Evolutionary conservation across 2,329 filamentous ascomycete species (phyloP).

Genomic region (Nothophoma quercina): DNA sequence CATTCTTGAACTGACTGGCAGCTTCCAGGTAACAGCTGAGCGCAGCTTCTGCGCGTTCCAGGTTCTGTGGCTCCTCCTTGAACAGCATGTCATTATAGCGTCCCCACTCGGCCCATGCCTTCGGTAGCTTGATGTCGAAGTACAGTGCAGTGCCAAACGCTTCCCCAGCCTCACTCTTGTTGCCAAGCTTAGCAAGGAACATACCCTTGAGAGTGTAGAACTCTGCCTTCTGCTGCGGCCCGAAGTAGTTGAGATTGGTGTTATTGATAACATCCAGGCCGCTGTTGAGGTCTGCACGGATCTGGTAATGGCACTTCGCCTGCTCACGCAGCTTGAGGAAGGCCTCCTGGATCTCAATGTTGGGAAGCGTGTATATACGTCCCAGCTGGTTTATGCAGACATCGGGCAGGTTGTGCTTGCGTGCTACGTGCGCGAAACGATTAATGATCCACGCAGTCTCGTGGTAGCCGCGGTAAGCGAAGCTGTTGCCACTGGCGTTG

Average conservation of each 20-base stretch:
- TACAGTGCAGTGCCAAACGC: slow-evolving; percentile 95
- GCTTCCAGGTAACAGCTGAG: slow-evolving; percentile 97
- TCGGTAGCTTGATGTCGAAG: slow-evolving; percentile 93
- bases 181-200: slow-evolving; percentile 93
- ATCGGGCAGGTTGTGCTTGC: slow-evolving; percentile 95
- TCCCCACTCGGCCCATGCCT: slow-evolving; percentile 99
- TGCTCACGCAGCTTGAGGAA: slow-evolving; percentile 99
- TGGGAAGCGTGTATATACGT: slow-evolving; percentile 96
- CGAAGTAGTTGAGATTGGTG: slow-evolving; percentile 98
- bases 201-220: slow-evolving; percentile 99
- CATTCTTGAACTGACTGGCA: slow-evolving; percentile 94
- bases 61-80: slow-evolving; percentile 84
- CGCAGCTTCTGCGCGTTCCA: slow-evolving; percentile 86
- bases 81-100: slow-evolving; percentile 97
- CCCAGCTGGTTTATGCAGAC: slow-evolving; percentile 97
- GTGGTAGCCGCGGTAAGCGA: slow-evolving; percentile 95
- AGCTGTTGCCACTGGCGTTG: slow-evolving; percentile 88
- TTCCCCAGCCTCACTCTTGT: slow-evolving; percentile 89
- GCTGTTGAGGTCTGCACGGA: slow-evolving; percentile 87
- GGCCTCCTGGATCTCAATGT: slow-evolving; percentile 99
- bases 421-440: slow-evolving; percentile 94
- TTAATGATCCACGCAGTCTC: slow-evolving; percentile 99
- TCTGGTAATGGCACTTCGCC: slow-evolving; percentile 98
- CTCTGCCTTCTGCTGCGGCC: slow-evolving; percentile 92
- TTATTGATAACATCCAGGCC: slow-evolving; percentile 99